phyloP scores from a whole-genome alignment of 176 grass and related monocot genomes.

The Lolium rigidum region DNA sequence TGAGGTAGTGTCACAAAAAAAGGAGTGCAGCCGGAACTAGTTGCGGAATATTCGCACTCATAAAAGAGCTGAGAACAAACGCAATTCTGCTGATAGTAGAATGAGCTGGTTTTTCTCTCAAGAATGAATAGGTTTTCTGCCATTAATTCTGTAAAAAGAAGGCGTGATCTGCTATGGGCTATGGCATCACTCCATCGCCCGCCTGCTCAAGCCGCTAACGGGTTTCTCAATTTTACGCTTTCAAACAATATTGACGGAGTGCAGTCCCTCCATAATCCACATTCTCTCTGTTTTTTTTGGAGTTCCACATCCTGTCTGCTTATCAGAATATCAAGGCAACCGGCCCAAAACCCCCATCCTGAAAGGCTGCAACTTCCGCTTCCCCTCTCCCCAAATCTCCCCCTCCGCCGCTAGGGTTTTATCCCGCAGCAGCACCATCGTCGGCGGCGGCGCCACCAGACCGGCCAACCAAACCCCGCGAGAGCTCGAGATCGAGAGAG shows the following conservation, averaged over 20 bases:
- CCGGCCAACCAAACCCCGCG: background rate
- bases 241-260: background rate
- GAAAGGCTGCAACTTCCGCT: background rate
- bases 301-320: too few species aligned
- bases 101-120: background rate
- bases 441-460: background rate
- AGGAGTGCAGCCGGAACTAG: too few species aligned
- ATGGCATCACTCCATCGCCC: too few species aligned
- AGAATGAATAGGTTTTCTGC: background rate
- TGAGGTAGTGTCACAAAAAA: too few species aligned
- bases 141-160: background rate
- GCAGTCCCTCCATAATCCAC: background rate
- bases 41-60: too few species aligned
- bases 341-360: background rate
- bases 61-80: background rate
- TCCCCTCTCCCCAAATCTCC: background rate
- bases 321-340: background rate
- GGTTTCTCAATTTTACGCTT: background rate
- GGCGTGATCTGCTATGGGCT: background rate
- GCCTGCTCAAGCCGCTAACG: background rate
- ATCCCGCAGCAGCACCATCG: background rate
- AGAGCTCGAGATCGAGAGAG: background rate
- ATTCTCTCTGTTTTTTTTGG: background rate
- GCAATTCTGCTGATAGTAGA: background rate
- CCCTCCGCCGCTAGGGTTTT: conserved; percentile 54